Percentiles rank a stretch among this genome's conserved stretches.
Evolutionary conservation across 352 stramenopile genomes (phyloP).

Genomic region (Blastocystis sp.): DNA sequence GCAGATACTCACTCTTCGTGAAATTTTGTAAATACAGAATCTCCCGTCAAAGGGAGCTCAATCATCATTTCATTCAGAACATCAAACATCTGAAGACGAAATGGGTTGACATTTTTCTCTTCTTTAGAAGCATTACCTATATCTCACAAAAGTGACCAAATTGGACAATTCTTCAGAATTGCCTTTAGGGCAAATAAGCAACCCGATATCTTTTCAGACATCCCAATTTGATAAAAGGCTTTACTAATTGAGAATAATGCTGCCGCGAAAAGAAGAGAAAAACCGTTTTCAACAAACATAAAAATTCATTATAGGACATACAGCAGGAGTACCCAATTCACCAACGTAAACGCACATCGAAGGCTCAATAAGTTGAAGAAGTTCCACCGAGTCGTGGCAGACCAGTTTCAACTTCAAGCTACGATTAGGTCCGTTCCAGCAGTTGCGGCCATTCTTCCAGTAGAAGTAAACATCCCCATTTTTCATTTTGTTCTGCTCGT

Average conservation of each 20-base stretch:
- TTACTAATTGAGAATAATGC: too few relatives aligned
- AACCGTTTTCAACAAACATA: not conserved
- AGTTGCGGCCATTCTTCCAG: constrained; percentile 68
- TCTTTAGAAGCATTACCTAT: constrained; percentile 41
- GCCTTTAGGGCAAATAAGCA: constrained; percentile 41
- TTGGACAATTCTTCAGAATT: constrained; percentile 32
- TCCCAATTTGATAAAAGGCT: not conserved
- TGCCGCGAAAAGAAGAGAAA: too few relatives aligned
- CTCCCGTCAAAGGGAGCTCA: not conserved
- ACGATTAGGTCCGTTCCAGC: constrained; percentile 77
- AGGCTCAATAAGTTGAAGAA: constrained; percentile 74
- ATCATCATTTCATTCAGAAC: constrained; percentile 37
- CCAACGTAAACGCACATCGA: constrained; percentile 77
- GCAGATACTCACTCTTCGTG: not conserved
- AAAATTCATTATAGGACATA: constrained; percentile 65
- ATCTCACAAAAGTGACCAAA: not conserved
- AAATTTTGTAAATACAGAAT: constrained; percentile 51
- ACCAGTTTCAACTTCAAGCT: constrained; percentile 73
- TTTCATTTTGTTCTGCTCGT: constrained; percentile 30
- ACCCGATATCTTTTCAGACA: constrained; percentile 50
- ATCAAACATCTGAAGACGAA: constrained; percentile 38
- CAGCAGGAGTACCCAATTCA: constrained; percentile 73
- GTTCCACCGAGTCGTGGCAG: constrained; percentile 70
- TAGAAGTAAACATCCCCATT: constrained; percentile 69
- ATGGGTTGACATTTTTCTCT: constrained; percentile 43